Conservation (phyloP, 1,284 basidiomycete species). For the Salmacisia buchloeana region DNA sequence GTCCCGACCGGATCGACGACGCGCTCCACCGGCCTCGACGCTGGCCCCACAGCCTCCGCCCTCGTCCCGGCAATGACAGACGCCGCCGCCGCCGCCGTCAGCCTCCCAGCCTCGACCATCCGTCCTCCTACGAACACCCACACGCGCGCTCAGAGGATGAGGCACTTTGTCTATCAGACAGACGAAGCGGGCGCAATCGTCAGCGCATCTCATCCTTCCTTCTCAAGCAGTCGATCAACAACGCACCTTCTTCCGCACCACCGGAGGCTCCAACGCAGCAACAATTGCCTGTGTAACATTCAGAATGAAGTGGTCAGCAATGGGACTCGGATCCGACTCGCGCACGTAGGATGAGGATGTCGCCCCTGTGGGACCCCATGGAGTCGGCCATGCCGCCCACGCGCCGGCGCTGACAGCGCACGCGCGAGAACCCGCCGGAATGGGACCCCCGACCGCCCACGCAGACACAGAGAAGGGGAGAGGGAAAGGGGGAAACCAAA, state of each 20-base stretch:
- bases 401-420: constrained; percentile 3
- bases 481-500: background rate
- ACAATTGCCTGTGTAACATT: constrained; percentile 83
- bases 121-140: background rate
- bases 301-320: no score
- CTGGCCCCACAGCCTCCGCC: no score
- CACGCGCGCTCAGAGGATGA: constrained; percentile 76
- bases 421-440: background rate
- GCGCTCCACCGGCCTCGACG: no score
- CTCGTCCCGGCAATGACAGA: no score
- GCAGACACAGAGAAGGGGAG: background rate
- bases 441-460: background rate
- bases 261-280: constrained; percentile 92
- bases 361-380: no score
- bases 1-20: no score
- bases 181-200: background rate
- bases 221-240: background rate
- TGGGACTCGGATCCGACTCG: background rate
- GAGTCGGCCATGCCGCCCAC: no score
- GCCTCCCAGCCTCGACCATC: no score
- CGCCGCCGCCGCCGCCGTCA: no score
- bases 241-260: constrained; percentile 67
- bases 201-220: no score
- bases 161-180: constrained; percentile 60
- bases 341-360: background rate